Evolutionary conservation across 2,329 filamentous ascomycete genomes (phyloP), one percentile per base, ranked within the genome.

Genomic region (Zymoseptoria brevis): DNA sequence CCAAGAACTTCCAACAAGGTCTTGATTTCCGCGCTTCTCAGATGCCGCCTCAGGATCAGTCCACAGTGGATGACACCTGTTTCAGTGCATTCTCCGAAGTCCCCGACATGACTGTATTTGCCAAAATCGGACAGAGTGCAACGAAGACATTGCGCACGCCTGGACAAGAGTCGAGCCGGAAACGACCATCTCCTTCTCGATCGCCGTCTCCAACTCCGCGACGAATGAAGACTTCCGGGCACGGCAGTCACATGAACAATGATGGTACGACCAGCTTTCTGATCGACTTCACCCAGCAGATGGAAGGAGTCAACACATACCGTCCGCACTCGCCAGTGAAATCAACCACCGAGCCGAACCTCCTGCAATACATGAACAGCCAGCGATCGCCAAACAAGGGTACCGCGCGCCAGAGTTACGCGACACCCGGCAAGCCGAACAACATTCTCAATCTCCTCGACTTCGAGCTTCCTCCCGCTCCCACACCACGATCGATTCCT

Each of bases 391-490:
- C 79, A 0, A 63, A 69, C 48, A 78, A 75, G 64, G 68, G 71
- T 5, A 71, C 68, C 71, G 56, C 66, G 21, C 57, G 66, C 26
- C 64, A 68, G 5, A 68, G 63, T 56, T 67, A 69, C 56, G 66
- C 70, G 5, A 79, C 79, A n/a, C 78, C 79, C 1, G 68, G 73
- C 57, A 76, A 77, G 60, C 67, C 69, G 57, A 71, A 74, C 69
- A 74, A 73, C 52, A 85, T 89, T 66, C 80, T 85, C 35, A 89
- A 87, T 68, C 81, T 94, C 50, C 83, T 95, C 53, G 90, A 96
- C 74, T 94, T 95, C 71, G 94, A 97, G 68, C 88, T 97, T 8
- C 91, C 92, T n/a, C 90, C 93, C 0, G 86, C 91, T 66, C 91
- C 93, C 1, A 97, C 94, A 0, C 94, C 94, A 13, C 86, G 93